Evolutionary conservation across 306 rosid species (phyloP).

Genomic region (Neltuma alba): DNA sequence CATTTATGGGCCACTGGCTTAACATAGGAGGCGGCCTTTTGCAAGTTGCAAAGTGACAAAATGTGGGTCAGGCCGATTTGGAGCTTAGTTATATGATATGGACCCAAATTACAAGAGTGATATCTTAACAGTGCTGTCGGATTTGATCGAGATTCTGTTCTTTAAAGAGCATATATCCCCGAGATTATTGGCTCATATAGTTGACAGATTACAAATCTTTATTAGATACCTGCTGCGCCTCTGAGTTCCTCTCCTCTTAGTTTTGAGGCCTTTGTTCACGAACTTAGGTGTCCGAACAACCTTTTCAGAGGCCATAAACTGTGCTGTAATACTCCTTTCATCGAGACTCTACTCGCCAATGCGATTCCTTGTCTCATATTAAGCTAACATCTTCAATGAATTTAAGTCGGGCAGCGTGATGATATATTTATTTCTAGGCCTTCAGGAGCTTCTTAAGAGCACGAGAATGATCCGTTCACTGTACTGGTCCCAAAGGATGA

Average conservation of each 20-base stretch:
- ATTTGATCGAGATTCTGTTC: conserved; percentile 1
- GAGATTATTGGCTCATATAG: neutral
- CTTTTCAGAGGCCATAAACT: conserved; percentile 44
- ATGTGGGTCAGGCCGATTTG: conserved; percentile 1
- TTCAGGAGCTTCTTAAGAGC: conserved; percentile 46
- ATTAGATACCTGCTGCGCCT: conserved; percentile 4
- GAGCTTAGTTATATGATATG: neutral
- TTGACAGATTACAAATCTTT: neutral
- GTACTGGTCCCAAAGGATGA: conserved; percentile 4
- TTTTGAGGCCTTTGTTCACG: conserved; percentile 46
- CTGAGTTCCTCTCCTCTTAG: conserved; percentile 32
- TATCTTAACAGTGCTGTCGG: neutral
- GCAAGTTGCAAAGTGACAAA: neutral
- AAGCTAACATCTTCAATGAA: conserved; percentile 43
- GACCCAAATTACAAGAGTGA: neutral
- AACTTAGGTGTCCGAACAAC: conserved; percentile 50
- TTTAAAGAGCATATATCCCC: neutral
- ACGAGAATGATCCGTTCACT: no score
- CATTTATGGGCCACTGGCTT: conserved; percentile 26
- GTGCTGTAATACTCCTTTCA: conserved; percentile 24
- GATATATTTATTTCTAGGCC: conserved; percentile 55
- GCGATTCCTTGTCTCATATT: conserved; percentile 35
- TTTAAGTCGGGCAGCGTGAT: conserved; percentile 47
- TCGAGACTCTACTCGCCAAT: conserved; percentile 2
- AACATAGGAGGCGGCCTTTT: neutral